Percentiles rank a stretch among this genome's conserved stretches.
Conservation (phyloP, 1,284 basidiomycete genomes). For the Somion occarium region DNA sequence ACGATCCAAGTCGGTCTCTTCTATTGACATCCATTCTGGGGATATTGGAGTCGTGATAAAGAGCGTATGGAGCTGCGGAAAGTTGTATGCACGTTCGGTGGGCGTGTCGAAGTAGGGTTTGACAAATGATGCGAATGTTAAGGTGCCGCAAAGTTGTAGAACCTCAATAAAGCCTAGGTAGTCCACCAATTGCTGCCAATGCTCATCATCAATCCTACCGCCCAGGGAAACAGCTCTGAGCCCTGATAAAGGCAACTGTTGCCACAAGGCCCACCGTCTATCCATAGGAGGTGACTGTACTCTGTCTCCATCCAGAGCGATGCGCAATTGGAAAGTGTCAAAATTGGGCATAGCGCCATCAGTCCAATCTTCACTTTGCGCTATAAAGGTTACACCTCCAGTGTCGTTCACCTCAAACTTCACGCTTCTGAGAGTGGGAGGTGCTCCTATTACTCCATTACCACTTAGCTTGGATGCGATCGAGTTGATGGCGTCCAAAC, state of each 20-base stretch:
- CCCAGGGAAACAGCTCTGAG: neutral
- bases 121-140: neutral
- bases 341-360: neutral
- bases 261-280: neutral
- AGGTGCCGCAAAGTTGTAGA: neutral
- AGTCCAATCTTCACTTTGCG: neutral
- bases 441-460: neutral
- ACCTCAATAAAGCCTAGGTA: neutral
- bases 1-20: neutral
- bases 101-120: neutral
- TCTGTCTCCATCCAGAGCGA: neutral
- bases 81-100: neutral
- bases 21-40: neutral
- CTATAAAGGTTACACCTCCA: neutral
- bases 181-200: neutral
- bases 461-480: neutral
- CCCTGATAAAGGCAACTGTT: neutral
- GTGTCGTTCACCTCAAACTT: neutral
- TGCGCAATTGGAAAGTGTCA: neutral
- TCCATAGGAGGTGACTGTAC: neutral
- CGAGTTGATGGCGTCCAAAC: neutral
- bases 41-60: neutral
- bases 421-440: neutral
- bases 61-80: neutral
- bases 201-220: neutral